phyloP scores from a whole-genome alignment of 139 green algal species.

The Medakamo hakoo region DNA sequence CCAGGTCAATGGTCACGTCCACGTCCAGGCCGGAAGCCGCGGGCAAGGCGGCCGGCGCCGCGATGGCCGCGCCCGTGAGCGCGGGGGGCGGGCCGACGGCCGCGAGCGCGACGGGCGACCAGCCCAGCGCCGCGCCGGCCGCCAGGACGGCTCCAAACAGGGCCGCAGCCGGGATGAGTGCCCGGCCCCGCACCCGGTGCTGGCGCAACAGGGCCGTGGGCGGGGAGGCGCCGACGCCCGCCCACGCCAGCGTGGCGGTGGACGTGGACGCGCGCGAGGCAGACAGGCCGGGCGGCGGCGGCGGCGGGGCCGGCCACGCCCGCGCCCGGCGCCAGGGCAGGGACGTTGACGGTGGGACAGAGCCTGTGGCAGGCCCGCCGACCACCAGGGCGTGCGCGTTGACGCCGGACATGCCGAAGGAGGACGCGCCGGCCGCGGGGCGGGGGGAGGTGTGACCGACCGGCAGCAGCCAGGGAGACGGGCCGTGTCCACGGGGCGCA shows the following conservation, averaged over 20 bases:
- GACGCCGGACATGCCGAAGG: conserved; percentile 46
- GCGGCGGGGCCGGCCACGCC: conserved; percentile 9
- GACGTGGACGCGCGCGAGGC: background rate
- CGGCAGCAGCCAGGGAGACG: background rate
- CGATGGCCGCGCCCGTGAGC: no score
- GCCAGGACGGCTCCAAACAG: background rate
- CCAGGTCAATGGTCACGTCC: no score
- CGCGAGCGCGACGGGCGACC: no score
- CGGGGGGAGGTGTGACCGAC: no score
- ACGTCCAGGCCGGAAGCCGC: no score
- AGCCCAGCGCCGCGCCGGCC: no score
- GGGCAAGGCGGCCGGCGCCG: no score
- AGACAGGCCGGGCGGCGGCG: background rate
- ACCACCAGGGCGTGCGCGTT: conserved; percentile 39
- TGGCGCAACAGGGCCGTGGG: conserved; percentile 10
- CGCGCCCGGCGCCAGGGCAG: background rate
- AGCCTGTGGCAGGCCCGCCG: background rate
- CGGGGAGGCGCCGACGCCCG: background rate
- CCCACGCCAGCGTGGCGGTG: background rate
- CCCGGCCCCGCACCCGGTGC: conserved; percentile 10
- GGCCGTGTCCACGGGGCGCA: background rate
- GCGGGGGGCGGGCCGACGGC: no score
- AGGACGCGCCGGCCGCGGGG: conserved; percentile 4
- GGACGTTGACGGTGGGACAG: background rate
- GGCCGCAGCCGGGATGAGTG: background rate